phyloP scores from a whole-genome alignment of 2,329 filamentous ascomycete species.

The Talaromyces sp. region DNA sequence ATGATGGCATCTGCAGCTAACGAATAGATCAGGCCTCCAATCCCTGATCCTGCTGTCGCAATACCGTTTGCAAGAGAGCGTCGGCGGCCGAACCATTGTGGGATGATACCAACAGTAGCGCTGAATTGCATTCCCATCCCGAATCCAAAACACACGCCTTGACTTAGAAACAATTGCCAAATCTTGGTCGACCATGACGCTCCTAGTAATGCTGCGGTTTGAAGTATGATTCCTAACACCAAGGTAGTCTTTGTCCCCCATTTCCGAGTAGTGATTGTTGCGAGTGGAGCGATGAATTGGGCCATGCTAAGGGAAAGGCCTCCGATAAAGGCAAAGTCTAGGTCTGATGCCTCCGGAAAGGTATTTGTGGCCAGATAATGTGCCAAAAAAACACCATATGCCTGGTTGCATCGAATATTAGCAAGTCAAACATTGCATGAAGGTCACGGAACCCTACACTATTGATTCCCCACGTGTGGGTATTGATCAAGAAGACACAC shows the following conservation, averaged over 20 bases:
- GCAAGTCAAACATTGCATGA: neutral
- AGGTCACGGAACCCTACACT: slow-evolving; percentile 38
- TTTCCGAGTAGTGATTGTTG: slow-evolving; percentile 49
- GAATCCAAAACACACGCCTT: slow-evolving; percentile 58
- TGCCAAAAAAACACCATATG: slow-evolving; percentile 56
- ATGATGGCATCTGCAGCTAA: slow-evolving; percentile 56
- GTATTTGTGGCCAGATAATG: slow-evolving; percentile 52
- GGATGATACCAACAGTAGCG: slow-evolving; percentile 50
- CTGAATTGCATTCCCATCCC: slow-evolving; percentile 62
- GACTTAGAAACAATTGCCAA: slow-evolving; percentile 58
- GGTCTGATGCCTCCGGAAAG: slow-evolving; percentile 51
- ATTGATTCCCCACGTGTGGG: slow-evolving; percentile 71
- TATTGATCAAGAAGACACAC: slow-evolving; percentile 55
- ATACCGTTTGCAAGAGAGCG: slow-evolving; percentile 58
- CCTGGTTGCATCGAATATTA: slow-evolving; percentile 26
- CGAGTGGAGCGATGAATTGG: slow-evolving; percentile 53
- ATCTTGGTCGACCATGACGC: slow-evolving; percentile 47
- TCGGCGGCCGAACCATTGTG: slow-evolving; percentile 58
- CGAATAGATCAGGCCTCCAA: slow-evolving; percentile 58
- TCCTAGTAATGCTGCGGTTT: slow-evolving; percentile 51
- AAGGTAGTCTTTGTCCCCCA: slow-evolving; percentile 52
- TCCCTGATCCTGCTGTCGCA: slow-evolving; percentile 52
- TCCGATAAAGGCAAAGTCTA: slow-evolving; percentile 58
- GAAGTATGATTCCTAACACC: slow-evolving; percentile 51
- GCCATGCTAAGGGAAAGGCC: slow-evolving; percentile 56